Evolutionary conservation across 306 rosid genomes (phyloP), one percentile per base, ranked within the genome.

Genomic region (Alnus rubra): DNA sequence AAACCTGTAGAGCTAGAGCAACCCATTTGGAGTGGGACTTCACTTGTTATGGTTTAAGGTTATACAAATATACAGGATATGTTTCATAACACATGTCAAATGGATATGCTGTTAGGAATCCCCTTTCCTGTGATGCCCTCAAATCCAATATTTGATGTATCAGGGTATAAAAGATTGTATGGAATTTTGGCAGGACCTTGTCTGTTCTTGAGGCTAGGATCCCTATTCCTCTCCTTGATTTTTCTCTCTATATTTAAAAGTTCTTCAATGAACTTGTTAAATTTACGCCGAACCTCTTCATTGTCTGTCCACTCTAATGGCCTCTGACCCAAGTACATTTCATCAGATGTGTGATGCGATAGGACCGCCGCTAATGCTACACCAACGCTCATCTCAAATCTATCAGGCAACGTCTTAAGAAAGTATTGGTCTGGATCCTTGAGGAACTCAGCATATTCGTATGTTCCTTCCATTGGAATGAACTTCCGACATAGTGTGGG

Each of bases 381-480:
- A 78, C 69, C 84, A 79, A 93, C 84, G 75, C 76, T 80, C 87
- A 81, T 93, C 81, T 88, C 87, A 50, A 74, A 69, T 76, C 78
- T 89, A n/a, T 79, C 81, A 39, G 94, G 97, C 71, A 91, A 48
- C 91, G 86, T 91, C 49, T 82, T 58, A 42, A 86, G 81, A 73
- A 81, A 89, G 60, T 83, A 88, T 72, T 77, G 78, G 47, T 93
- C 93, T 28, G 93, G 98, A 74, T 93, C 87, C 79, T 80, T 84
- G n/a, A 89, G 82, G 74, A 93, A 85, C 75, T 89, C 90, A 0
- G 87, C 93, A 79, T 79, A 91, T 71, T 89, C 89, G 60, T 55
- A 7, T 35, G 92, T 86, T 63, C 98, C 98, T 88, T 89, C 97
- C 42, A 30, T 23, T 42, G 98, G 98, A 74, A 88, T 71, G 75